Conservation (phyloP, 192 early-diverging fungal species). For the Coemansia guatemalensis region DNA sequence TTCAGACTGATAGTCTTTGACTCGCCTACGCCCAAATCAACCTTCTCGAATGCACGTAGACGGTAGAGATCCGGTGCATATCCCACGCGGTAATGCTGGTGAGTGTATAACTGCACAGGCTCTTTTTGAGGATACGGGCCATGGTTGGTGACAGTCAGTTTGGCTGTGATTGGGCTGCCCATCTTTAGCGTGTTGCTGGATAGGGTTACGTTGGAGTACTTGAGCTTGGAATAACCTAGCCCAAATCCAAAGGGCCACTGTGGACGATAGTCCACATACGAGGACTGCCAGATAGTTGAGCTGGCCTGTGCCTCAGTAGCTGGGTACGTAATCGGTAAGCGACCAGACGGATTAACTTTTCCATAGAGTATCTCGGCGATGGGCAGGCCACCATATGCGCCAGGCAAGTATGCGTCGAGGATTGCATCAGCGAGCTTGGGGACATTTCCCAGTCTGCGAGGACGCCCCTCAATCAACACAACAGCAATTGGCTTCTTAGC, state of each 20-base stretch:
- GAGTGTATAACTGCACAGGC: slow-evolving; percentile 58
- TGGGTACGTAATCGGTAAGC: slow-evolving; percentile 62
- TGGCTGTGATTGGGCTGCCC: slow-evolving; percentile 27
- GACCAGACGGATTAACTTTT: slow-evolving; percentile 59
- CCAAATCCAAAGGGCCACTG: slow-evolving; percentile 62
- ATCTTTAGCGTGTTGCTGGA: slow-evolving; percentile 12
- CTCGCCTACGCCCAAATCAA: slow-evolving; percentile 45
- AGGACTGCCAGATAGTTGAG: slow-evolving; percentile 49
- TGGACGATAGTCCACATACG: slow-evolving; percentile 46
- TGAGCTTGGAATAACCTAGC: slow-evolving; percentile 56
- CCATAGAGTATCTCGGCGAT: slow-evolving; percentile 63
- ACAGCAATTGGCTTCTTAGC: slow-evolving; percentile 48
- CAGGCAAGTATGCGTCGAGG: slow-evolving; percentile 60
- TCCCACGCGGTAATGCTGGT: slow-evolving; percentile 55
- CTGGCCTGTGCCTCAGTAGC: slow-evolving; percentile 42
- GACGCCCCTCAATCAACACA: slow-evolving; percentile 60
- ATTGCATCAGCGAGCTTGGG: slow-evolving; percentile 51
- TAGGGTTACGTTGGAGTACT: slow-evolving; percentile 48
- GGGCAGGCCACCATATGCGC: slow-evolving; percentile 61
- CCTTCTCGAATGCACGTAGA: slow-evolving; percentile 58
- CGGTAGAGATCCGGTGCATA: slow-evolving; percentile 57
- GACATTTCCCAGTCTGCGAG: slow-evolving; percentile 53
- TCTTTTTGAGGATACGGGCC: slow-evolving; percentile 55
- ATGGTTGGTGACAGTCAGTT: slow-evolving; percentile 50
- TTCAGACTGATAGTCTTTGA: slow-evolving; percentile 43